A percentile compares a stretch with the other conserved stretches of the same genome.
Evolutionary conservation across 345 rosid genomes (phyloP).

Genomic region (Sisymbrium altissimum): DNA sequence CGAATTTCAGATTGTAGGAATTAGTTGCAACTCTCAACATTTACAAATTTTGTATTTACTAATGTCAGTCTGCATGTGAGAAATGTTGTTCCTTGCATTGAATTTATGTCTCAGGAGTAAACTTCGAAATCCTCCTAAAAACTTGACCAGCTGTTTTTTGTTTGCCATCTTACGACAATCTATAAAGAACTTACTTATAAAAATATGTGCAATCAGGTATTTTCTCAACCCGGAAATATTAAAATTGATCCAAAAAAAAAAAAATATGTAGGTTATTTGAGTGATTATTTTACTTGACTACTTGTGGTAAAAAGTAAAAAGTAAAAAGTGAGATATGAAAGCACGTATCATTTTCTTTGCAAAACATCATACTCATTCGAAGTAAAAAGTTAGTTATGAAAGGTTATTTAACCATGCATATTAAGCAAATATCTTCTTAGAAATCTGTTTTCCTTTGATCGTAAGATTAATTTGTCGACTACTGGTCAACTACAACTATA

Average conservation of each 20-base stretch:
- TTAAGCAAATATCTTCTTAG: too few species aligned
- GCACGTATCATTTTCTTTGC: too few species aligned
- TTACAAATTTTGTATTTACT: not conserved
- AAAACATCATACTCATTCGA: too few species aligned
- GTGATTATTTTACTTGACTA: too few species aligned
- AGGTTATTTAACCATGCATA: too few species aligned
- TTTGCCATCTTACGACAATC: not conserved
- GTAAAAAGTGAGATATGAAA: too few species aligned
- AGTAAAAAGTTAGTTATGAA: too few species aligned
- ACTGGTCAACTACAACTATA: too few species aligned
- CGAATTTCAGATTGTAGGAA: not conserved
- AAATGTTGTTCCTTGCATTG: slow-evolving; percentile 2
- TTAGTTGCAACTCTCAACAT: slow-evolving; percentile 20
- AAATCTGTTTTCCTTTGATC: too few species aligned
- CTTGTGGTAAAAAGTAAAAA: too few species aligned
- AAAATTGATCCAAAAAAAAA: not conserved
- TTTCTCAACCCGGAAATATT: not conserved
- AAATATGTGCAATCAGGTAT: not conserved
- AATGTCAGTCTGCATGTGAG: not conserved
- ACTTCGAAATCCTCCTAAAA: not conserved
- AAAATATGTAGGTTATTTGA: not conserved
- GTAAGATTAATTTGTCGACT: too few species aligned
- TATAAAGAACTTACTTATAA: not conserved
- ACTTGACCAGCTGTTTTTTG: not conserved
- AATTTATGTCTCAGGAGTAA: not conserved